Evolutionary conservation across 2,329 filamentous ascomycete species (phyloP).

Genomic region (Diaporthe velutina): DNA sequence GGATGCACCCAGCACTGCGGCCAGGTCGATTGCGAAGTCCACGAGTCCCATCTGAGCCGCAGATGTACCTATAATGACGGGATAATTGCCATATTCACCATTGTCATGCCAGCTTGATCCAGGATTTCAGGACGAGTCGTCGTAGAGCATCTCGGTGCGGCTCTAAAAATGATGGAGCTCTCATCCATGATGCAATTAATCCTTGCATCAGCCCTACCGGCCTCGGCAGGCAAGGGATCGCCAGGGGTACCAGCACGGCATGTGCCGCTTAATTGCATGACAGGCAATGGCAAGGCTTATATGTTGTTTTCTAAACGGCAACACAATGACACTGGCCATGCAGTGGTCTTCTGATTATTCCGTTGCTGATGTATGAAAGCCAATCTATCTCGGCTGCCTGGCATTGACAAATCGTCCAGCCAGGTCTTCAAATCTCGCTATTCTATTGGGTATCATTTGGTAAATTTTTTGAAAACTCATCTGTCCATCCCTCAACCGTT

Average conservation of each 20-base stretch:
- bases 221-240: slow-evolving; percentile 37
- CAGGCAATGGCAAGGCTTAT: not conserved
- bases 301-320: not conserved
- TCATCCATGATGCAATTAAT: slow-evolving; percentile 39
- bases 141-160: not conserved
- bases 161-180: slow-evolving; percentile 30
- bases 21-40: slow-evolving; percentile 77
- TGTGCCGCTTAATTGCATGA: slow-evolving; percentile 30
- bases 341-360: not conserved
- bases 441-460: slow-evolving; percentile 38
- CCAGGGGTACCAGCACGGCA: not conserved
- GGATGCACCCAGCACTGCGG: slow-evolving; percentile 77
- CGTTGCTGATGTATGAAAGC: not conserved
- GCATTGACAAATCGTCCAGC: too few relatives aligned
- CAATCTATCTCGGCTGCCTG: not conserved
- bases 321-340: not conserved
- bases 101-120: not conserved
- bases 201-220: slow-evolving; percentile 39
- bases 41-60: slow-evolving; percentile 66
- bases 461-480: not conserved
- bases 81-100: slow-evolving; percentile 4
- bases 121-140: not conserved
- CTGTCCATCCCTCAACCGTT: slow-evolving; percentile 44
- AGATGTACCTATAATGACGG: slow-evolving; percentile 1
- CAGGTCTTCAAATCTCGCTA: slow-evolving; percentile 6